These are phyloP conservation scores for Allomyces arbusculus DNA, from an alignment of 192 early-diverging fungal species.

Conservation along the genomic window DNA sequence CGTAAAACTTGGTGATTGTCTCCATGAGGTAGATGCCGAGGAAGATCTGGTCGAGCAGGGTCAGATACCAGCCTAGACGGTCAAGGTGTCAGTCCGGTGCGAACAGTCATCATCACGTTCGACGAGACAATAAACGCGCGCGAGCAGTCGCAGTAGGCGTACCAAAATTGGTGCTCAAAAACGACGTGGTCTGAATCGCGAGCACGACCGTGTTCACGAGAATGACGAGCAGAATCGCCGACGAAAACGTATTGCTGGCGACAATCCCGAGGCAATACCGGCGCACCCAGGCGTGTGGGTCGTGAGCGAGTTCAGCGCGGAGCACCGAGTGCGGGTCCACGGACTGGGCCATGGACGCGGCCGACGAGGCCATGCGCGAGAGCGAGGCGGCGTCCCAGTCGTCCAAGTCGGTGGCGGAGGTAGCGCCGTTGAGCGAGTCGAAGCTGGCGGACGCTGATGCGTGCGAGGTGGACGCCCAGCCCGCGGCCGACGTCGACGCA, in stretches of 20 bases:
- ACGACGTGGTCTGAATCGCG: conserved; percentile 7
- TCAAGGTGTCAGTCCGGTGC: background rate
- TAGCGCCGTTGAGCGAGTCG: background rate
- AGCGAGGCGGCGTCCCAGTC: background rate
- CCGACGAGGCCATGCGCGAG: background rate
- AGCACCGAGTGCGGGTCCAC: too few relatives aligned
- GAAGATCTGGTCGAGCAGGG: conserved; percentile 10
- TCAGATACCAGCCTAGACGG: conserved; percentile 11
- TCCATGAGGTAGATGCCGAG: conserved; percentile 19
- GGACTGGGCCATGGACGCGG: background rate
- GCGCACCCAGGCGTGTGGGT: too few relatives aligned
- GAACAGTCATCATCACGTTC: background rate
- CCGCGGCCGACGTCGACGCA: too few relatives aligned
- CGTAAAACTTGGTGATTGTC: conserved; percentile 9
- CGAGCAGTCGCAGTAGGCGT: background rate
- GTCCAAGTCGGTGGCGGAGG: conserved; percentile 1
- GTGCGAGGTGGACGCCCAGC: too few relatives aligned
- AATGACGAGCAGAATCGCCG: conserved; percentile 9
- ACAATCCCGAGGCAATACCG: conserved; percentile 1
- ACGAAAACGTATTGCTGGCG: conserved; percentile 5
- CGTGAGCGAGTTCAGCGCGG: too few relatives aligned
- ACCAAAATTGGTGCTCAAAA: conserved; percentile 7
- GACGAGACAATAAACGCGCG: too few relatives aligned
- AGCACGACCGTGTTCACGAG: conserved; percentile 9
- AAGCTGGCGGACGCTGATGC: too few relatives aligned